Conservation (phyloP, 345 rosid species). For the Populus alba region DNA sequence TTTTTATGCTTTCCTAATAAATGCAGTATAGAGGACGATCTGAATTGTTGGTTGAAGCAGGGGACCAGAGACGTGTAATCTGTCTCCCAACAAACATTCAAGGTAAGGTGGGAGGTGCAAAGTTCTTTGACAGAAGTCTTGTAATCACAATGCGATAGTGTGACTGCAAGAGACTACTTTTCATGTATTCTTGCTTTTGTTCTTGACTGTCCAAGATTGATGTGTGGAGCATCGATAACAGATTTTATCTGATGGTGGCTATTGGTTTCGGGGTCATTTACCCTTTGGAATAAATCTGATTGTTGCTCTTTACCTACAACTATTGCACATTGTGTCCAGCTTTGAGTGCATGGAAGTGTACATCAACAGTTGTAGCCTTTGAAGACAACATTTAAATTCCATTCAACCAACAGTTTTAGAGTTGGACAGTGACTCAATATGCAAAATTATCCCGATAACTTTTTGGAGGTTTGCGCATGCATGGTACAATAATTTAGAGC, state of each 20-base stretch:
- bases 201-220: background rate
- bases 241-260: background rate
- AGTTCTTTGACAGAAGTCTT: conserved; percentile 65
- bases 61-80: conserved; percentile 83
- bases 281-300: background rate
- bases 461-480: no score
- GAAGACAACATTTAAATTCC: background rate
- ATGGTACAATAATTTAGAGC: no score
- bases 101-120: conserved; percentile 85
- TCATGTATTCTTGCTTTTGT: background rate
- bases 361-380: background rate
- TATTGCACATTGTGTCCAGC: background rate
- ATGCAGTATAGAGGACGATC: conserved; percentile 90
- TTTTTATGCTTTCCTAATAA: conserved; percentile 9
- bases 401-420: background rate
- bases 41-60: conserved; percentile 84
- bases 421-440: no score
- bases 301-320: background rate
- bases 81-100: conserved; percentile 63
- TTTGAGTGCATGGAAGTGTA: background rate
- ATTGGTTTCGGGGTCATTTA: background rate
- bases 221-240: background rate
- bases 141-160: conserved; percentile 60
- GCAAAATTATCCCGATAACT: no score
- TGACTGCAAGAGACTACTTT: background rate